phyloP scores from a whole-genome alignment of 2,329 filamentous ascomycete species.

The Decorospora gaudefroyi region DNA sequence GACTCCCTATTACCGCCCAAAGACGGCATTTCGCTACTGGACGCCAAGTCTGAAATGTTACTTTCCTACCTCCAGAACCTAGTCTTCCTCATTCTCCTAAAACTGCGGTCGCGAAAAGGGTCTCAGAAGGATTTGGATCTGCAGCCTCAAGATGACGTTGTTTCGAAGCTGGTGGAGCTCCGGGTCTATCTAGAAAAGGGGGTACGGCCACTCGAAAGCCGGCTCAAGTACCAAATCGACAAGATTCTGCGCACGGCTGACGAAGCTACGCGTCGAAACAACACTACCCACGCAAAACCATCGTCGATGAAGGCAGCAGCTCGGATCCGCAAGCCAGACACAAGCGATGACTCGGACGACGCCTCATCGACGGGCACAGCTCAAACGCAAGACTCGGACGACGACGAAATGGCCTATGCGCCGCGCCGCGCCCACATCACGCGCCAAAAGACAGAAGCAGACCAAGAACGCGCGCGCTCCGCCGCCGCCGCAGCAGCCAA shows the following conservation, averaged over 20 bases:
- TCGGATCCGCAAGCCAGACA: conserved; percentile 38
- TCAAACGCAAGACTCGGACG: conserved; percentile 44
- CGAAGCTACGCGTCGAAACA: conserved; percentile 56
- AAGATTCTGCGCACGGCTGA: conserved; percentile 89
- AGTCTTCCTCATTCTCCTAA: conserved; percentile 81
- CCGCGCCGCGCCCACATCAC: conserved; percentile 61
- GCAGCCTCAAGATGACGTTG: conserved; percentile 66
- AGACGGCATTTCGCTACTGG: conserved; percentile 90
- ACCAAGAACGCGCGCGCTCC: conserved; percentile 26
- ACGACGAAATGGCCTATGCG: conserved; percentile 65
- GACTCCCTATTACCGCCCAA: conserved; percentile 70
- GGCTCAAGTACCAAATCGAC: conserved; percentile 93
- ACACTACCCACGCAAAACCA: conserved; percentile 30
- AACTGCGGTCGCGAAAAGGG: conserved; percentile 59
- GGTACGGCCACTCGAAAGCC: conserved; percentile 84
- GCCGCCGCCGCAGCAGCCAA: neutral
- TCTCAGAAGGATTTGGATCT: conserved; percentile 44
- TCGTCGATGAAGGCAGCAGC: too few species aligned
- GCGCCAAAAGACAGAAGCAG: conserved; percentile 31
- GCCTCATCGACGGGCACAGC: conserved; percentile 34
- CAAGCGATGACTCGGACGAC: conserved; percentile 49
- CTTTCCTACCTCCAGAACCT: conserved; percentile 95
- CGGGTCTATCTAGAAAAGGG: conserved; percentile 93
- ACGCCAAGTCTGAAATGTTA: conserved; percentile 96
- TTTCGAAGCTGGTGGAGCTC: conserved; percentile 86